Evolutionary conservation across 495 filamentous ascomycete genomes (phyloP).

Genomic region (Penicillium pancosmium): DNA sequence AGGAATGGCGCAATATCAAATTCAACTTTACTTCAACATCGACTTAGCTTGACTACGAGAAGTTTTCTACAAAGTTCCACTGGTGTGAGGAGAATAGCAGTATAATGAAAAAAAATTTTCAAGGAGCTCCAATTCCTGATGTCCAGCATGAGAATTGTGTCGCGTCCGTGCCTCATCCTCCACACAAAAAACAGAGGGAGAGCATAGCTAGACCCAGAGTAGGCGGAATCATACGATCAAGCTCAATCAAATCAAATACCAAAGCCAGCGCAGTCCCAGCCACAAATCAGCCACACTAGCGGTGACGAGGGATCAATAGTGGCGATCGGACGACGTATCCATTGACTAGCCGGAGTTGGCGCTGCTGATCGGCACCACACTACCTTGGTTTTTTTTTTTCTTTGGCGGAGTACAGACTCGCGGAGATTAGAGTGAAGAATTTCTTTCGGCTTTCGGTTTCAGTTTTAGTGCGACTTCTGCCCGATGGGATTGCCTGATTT

Average conservation of each 20-base stretch:
- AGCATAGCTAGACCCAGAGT: too few species aligned
- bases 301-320: slow-evolving; percentile 28
- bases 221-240: too few species aligned
- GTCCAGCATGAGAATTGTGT: too few species aligned
- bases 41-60: not conserved
- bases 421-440: too few species aligned
- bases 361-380: not conserved
- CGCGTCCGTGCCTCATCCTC: too few species aligned
- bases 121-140: too few species aligned
- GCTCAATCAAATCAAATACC: too few species aligned
- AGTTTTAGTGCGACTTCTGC: not conserved
- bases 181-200: too few species aligned
- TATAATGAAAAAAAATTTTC: too few species aligned
- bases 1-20: slow-evolving; percentile 1
- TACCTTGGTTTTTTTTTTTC: not conserved
- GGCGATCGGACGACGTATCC: slow-evolving; percentile 19
- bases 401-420: not conserved
- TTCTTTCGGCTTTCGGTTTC: not conserved
- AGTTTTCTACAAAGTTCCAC: too few species aligned
- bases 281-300: slow-evolving; percentile 20
- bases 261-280: not conserved
- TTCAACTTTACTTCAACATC: slow-evolving; percentile 3
- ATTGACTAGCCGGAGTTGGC: slow-evolving; percentile 5
- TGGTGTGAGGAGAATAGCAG: too few species aligned
- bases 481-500: not conserved